Evolutionary conservation across 2,329 filamentous ascomycete genomes (phyloP), one percentile per base, ranked within the genome.

Genomic region (Venturia carpophila): DNA sequence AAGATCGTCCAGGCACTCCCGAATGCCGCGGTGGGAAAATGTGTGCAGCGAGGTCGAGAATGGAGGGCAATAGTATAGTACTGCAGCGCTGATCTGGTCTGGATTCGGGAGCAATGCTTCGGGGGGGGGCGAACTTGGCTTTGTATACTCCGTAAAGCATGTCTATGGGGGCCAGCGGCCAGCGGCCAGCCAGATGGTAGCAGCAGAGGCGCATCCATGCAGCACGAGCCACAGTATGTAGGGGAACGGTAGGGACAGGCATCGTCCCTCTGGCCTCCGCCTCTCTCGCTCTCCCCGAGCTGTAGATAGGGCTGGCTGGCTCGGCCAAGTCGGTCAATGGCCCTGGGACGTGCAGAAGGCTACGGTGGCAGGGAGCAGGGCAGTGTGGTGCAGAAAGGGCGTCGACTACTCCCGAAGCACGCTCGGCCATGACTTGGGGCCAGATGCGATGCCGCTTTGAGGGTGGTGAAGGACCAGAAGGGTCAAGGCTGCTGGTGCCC

Each of bases 241-340:
- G 7, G 17, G 6, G 42, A 19, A 45, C 42, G 5, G 13, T 6
- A 17, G 41, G 21, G 41, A 42, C 41, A 41, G n/a, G 34, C 58
- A 43, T 61, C 15, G 15, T 43, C 27, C 52, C 52, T 58, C 52
- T 58, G 27, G 27, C 60, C 60, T 42, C 60, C 60, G 42, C 42
- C 42, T 61, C 60, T 42, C 39, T 61, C 60, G 37, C 60, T 45
- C 52, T 58, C 52, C 60, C 60, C 60, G 60, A 61, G 60, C 60
- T 45, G 17, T n/a, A 61, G 60, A 61, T 61, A 61, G 60, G 60
- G 60, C 60, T 61, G 60, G 60, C 37, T 19, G 9, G 5, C 24
- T 39, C 60, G 60, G 42, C 60, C 42, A 42, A 27, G 60, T 61
- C 60, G 60, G 60, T n/a, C 52, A 58, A 58, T n/a, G 52, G 30